Percentiles rank a stretch among this genome's conserved stretches.
Conservation (phyloP, 495 filamentous ascomycete species). For the Extremus antarcticus region DNA sequence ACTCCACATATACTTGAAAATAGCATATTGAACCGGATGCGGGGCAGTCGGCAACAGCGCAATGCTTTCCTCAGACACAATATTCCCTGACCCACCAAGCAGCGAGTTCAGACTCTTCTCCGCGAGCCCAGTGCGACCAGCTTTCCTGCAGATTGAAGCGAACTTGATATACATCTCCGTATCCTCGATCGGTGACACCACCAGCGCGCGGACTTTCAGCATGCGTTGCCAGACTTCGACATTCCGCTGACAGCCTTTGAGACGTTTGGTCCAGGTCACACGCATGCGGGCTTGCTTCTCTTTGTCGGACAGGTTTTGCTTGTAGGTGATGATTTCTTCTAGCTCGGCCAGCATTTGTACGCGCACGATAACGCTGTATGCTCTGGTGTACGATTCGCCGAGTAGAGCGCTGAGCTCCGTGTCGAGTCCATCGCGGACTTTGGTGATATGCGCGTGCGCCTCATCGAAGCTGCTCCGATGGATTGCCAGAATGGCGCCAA, state of each 20-base stretch:
- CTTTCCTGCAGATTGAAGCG: constrained; percentile 93
- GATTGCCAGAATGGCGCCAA: constrained; percentile 85
- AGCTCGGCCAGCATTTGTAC: constrained; percentile 98
- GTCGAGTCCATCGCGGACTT: constrained; percentile 84
- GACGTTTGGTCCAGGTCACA: constrained; percentile 83
- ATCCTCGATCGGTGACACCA: constrained; percentile 82
- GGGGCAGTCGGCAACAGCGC: constrained; percentile 23
- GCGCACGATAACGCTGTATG: constrained; percentile 88
- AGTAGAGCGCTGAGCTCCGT: constrained; percentile 89
- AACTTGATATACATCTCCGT: constrained; percentile 99
- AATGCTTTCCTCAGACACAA: constrained; percentile 26
- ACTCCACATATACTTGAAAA: constrained; percentile 92
- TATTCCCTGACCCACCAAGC: constrained; percentile 41
- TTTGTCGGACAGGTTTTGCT: constrained; percentile 65
- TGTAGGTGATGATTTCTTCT: constrained; percentile 95
- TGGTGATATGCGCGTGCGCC: constrained; percentile 72
- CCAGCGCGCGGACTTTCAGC: constrained; percentile 86
- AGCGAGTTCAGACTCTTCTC: constrained; percentile 85
- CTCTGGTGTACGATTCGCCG: constrained; percentile 91
- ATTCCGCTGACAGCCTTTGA: constrained; percentile 92
- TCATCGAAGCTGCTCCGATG: constrained; percentile 92
- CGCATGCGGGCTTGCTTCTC: constrained; percentile 86
- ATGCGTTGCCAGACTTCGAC: constrained; percentile 98
- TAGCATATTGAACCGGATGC: constrained; percentile 72
- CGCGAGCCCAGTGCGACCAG: constrained; percentile 84